Percentiles rank a stretch among this genome's conserved stretches.
Conservation (phyloP, 139 green algal genomes). For the Picochlorum sp. region DNA sequence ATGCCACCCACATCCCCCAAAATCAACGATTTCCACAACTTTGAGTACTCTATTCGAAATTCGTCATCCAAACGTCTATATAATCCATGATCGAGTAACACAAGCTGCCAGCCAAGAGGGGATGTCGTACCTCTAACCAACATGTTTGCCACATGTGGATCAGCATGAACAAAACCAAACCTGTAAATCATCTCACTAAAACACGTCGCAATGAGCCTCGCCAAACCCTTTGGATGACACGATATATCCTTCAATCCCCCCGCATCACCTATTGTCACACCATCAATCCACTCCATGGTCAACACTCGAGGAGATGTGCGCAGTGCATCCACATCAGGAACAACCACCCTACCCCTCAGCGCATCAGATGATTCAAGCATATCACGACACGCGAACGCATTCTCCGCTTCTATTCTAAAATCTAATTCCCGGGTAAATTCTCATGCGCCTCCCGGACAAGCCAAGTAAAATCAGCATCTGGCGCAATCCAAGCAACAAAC, state of each 20-base stretch:
- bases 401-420: conserved; percentile 60
- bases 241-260: conserved; percentile 28
- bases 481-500: conserved; percentile 39
- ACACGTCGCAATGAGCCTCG: conserved; percentile 48
- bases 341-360: conserved; percentile 25
- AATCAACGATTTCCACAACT: conserved; percentile 72
- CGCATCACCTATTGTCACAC: conserved; percentile 44
- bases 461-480: conserved; percentile 71
- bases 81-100: conserved; percentile 82
- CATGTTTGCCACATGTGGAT: conserved; percentile 53
- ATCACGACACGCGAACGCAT: conserved; percentile 35
- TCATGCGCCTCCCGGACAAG: conserved; percentile 78
- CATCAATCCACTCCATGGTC: conserved; percentile 72
- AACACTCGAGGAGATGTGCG: conserved; percentile 50
- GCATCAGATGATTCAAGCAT: conserved; percentile 15
- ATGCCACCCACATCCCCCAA: conserved; percentile 35
- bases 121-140: conserved; percentile 39
- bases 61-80: conserved; percentile 51
- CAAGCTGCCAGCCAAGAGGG: conserved; percentile 48
- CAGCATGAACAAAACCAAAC: conserved; percentile 58
- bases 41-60: conserved; percentile 63
- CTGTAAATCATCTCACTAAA: conserved; percentile 87
- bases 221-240: conserved; percentile 38
- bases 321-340: conserved; percentile 35
- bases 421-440: conserved; percentile 76